These are phyloP conservation scores for Pelargonium citronellum DNA, from an alignment of 441 rosid genomes.

Conservation along the genomic window DNA sequence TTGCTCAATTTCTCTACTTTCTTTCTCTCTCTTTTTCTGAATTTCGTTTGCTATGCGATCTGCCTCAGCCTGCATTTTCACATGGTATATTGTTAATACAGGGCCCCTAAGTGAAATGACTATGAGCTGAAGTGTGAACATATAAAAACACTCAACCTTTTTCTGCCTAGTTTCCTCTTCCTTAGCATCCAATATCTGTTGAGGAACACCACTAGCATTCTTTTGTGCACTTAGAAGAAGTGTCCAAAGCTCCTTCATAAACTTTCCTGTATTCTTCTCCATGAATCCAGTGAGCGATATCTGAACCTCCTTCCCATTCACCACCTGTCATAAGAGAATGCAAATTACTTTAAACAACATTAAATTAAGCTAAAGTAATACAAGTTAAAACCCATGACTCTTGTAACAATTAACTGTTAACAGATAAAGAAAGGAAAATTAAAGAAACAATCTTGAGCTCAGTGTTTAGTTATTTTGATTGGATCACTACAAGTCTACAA, in stretches of 20 bases:
- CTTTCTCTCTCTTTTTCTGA: constrained; percentile 62
- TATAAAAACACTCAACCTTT: constrained; percentile 38
- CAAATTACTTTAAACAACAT: constrained; percentile 7
- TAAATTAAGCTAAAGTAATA: neutral
- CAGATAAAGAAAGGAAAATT: neutral
- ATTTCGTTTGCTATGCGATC: constrained; percentile 55
- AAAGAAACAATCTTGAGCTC: neutral
- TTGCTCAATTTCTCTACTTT: constrained; percentile 45
- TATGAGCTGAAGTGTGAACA: constrained; percentile 1
- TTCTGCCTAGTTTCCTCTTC: constrained; percentile 71
- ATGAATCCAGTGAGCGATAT: constrained; percentile 89
- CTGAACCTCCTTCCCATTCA: constrained; percentile 91
- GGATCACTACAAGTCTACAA: neutral
- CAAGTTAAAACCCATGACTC: neutral
- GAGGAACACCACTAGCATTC: constrained; percentile 88
- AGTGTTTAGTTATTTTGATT: neutral
- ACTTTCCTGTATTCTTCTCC: constrained; percentile 93
- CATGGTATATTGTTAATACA: constrained; percentile 19
- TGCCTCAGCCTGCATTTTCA: constrained; percentile 52
- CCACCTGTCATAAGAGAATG: constrained; percentile 40
- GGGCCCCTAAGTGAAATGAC: neutral
- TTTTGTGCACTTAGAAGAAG: constrained; percentile 88
- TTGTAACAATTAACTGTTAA: neutral
- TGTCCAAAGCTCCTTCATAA: constrained; percentile 96
- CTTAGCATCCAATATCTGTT: constrained; percentile 81